These are phyloP conservation scores for Daldinia decipiens DNA, from an alignment of 495 filamentous ascomycete genomes.

Conservation along the genomic window DNA sequence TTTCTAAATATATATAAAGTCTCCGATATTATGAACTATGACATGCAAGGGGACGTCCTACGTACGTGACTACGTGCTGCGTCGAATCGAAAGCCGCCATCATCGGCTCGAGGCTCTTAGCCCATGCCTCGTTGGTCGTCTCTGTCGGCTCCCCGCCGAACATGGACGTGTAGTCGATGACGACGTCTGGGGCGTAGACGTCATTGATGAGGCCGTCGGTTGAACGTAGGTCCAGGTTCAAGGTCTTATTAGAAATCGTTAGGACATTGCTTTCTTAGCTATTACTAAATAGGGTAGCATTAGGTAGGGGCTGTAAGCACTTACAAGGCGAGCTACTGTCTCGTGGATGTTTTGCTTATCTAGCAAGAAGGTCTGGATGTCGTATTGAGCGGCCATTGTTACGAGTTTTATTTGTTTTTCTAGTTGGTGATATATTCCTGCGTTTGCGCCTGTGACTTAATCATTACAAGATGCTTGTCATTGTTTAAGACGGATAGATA, in stretches of 20 bases:
- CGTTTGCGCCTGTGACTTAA: neutral
- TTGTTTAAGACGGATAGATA: neutral
- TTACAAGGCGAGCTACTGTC: neutral
- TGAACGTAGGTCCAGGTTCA: neutral
- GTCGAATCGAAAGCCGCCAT: neutral
- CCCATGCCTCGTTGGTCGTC: constrained; percentile 39
- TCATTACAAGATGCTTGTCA: too few relatives aligned
- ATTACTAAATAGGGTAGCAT: neutral
- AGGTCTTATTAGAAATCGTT: neutral
- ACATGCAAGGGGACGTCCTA: neutral
- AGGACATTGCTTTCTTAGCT: neutral
- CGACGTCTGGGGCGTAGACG: constrained; percentile 41
- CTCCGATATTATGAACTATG: too few relatives aligned
- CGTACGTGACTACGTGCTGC: constrained; percentile 1
- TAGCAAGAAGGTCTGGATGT: neutral
- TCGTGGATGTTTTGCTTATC: constrained; percentile 8
- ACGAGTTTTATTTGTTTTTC: neutral
- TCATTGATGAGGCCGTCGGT: constrained; percentile 23
- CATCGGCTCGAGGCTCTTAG: constrained; percentile 9
- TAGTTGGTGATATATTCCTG: neutral
- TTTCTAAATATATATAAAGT: neutral
- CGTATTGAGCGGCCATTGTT: constrained; percentile 1
- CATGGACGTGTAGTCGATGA: constrained; percentile 49
- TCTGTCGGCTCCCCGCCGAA: constrained; percentile 41
- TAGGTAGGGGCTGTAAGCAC: neutral